phyloP scores from a whole-genome alignment of 1,139 yeast genomes.

The Protomyces macrosporus region DNA sequence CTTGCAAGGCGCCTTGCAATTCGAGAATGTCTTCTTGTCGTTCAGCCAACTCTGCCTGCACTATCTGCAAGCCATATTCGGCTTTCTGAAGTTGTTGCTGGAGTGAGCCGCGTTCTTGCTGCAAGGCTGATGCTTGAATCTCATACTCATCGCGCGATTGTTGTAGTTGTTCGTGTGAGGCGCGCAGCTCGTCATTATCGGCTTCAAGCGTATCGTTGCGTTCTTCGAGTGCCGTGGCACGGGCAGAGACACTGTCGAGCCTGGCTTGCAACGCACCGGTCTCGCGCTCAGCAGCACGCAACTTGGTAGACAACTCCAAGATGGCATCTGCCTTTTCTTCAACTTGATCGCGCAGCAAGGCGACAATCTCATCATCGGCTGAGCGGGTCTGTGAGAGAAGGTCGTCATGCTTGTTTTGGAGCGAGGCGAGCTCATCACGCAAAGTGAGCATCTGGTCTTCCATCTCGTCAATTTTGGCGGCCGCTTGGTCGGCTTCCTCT shows the following conservation, averaged over 20 bases:
- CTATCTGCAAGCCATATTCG: conserved; percentile 57
- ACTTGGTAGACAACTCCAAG: conserved; percentile 13
- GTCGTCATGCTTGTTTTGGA: conserved; percentile 9
- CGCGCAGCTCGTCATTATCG: conserved; percentile 1
- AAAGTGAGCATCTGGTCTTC: conserved; percentile 68
- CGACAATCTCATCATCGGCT: conserved; percentile 1
- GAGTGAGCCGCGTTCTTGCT: background rate
- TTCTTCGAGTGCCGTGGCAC: conserved; percentile 3
- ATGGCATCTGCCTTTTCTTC: conserved; percentile 22
- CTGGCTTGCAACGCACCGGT: background rate
- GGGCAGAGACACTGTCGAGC: conserved; percentile 3
- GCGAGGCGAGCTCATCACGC: conserved; percentile 46
- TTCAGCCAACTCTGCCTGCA: conserved; percentile 48
- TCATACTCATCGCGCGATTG: background rate
- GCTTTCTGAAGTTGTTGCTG: background rate
- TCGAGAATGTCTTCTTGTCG: conserved; percentile 32
- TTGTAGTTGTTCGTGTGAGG: conserved; percentile 9
- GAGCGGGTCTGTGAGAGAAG: conserved; percentile 11
- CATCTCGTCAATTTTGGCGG: background rate
- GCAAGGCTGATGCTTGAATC: background rate
- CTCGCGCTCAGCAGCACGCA: conserved; percentile 6
- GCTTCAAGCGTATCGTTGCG: conserved; percentile 23
- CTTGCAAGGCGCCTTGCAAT: conserved; percentile 26
- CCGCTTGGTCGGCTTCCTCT: background rate
- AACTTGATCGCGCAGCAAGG: conserved; percentile 5